A percentile compares a stretch with the other conserved stretches of the same genome.
phyloP scores from a whole-genome alignment of 1,139 yeast genomes.

The Sugiyamaella paludigena region DNA sequence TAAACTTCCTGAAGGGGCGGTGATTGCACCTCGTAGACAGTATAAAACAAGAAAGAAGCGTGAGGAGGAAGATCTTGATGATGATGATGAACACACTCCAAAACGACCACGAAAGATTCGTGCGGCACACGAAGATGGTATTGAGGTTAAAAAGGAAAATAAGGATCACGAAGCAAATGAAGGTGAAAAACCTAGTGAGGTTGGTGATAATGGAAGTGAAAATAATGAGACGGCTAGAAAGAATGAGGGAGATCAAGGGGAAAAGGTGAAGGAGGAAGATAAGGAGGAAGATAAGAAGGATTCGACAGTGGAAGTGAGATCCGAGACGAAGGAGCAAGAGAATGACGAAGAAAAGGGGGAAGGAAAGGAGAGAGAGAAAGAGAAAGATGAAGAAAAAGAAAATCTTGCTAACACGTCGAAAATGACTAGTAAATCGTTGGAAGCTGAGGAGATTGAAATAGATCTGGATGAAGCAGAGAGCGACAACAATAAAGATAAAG shows the following conservation, averaged over 20 bases:
- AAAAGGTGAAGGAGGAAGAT: conserved; percentile 9
- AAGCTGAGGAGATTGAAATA: too few species aligned
- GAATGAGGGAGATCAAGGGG: conserved; percentile 11
- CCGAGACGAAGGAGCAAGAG: background rate
- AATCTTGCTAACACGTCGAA: too few species aligned
- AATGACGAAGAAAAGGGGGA: conserved; percentile 1
- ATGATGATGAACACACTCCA: conserved; percentile 11
- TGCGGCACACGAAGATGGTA: conserved; percentile 2
- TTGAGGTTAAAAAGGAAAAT: conserved; percentile 5
- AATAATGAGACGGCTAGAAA: conserved; percentile 6
- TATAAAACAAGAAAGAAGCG: conserved; percentile 31
- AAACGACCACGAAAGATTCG: conserved; percentile 9
- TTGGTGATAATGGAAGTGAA: conserved; percentile 4
- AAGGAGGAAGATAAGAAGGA: background rate
- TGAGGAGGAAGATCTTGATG: conserved; percentile 18
- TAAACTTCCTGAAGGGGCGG: conserved; percentile 32
- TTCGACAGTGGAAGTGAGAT: background rate
- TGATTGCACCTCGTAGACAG: conserved; percentile 31
- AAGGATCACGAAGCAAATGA: background rate
- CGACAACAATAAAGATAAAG: background rate
- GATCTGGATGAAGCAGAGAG: background rate
- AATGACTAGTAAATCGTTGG: too few species aligned
- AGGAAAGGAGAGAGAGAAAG: background rate
- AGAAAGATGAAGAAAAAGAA: background rate
- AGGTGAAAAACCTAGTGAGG: conserved; percentile 1